Evolutionary conservation across 1,139 yeast species (phyloP), one percentile per base, ranked within the genome.

Genomic region (Yamadazyma jaroonii): DNA sequence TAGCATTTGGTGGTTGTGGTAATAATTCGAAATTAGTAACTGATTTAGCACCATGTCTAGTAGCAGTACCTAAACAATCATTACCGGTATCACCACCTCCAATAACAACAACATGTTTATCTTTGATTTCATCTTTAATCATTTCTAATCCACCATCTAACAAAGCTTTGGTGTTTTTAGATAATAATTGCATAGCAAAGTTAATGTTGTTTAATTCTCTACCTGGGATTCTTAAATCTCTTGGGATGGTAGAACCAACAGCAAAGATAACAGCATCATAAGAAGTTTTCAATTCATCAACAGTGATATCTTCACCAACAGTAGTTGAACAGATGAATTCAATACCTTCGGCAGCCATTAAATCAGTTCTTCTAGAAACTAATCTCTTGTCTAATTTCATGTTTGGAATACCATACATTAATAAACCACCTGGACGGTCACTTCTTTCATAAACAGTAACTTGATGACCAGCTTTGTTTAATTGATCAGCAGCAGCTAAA

Each of bases 1-100:
- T 81, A 42, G 79, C 74, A 29, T 76, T 74, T 34, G 97, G 89
- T 46, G 98, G 98, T 56, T 83, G 81, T 44, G 98, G 98, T 54
- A 92, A 74, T 59, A 92, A 74, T 69, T 92, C 98, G 62, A 92
- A 92, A 75, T 92, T 92, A 49, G 85, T 78, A 38, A 92, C 96
- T n/a, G 95, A 84, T 61, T 85, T 82, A 47, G 97, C 97, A 29
- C 96, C 97, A 59, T 92, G 97, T 68, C 98, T 84, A 31, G 95
- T 92, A 23, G 97, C 81, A 28, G 98, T 92, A 67, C 97, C 98
- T 58, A 92, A 78, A 77, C 97, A 92, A 73, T 92, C 98, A 59
- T 92, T 92, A 79, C 98, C 98, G 31, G 98, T 92, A 64, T 92
- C 98, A 78, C 98, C 98, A 72, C 98, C 98, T 57, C 98, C 98